Percentiles rank a stretch among this genome's conserved stretches.
These are phyloP conservation scores for Isatis lusitanica DNA, from an alignment of 441 rosid genomes.

Conservation along the genomic window DNA sequence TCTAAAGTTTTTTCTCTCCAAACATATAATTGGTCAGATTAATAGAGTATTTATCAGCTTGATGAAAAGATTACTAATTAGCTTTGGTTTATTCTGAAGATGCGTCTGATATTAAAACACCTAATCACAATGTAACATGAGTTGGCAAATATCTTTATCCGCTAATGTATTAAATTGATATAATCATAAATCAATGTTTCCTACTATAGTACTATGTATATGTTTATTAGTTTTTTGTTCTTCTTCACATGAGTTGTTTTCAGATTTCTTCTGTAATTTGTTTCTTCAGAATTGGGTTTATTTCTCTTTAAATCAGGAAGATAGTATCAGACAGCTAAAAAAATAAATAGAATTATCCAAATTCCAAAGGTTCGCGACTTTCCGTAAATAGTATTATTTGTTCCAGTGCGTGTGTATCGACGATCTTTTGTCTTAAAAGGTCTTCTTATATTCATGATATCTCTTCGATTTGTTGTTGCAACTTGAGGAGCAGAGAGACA, in stretches of 20 bases:
- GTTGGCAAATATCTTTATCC: neutral
- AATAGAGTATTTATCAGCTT: too few relatives aligned
- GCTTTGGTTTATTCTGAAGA: too few relatives aligned
- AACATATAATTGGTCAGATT: too few relatives aligned
- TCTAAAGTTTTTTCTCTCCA: neutral
- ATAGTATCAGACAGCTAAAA: neutral
- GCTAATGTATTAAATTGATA: neutral
- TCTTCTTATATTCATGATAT: neutral
- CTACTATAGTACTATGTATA: too few relatives aligned
- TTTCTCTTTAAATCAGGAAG: neutral
- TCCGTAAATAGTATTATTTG: neutral
- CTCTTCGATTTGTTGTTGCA: conserved; percentile 13
- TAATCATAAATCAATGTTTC: too few relatives aligned
- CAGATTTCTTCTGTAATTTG: too few relatives aligned
- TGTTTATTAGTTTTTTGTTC: too few relatives aligned
- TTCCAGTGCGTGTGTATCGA: neutral
- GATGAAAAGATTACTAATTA: too few relatives aligned
- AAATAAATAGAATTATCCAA: neutral
- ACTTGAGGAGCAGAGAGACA: conserved; percentile 6
- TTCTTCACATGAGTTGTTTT: too few relatives aligned
- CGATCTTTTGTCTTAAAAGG: neutral
- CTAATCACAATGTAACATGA: neutral
- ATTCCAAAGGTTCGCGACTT: neutral
- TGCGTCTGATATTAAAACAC: too few relatives aligned
- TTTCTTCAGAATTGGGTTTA: too few relatives aligned